These are phyloP conservation scores for Erysimum pusillum DNA, from an alignment of 441 rosid genomes.

Conservation along the genomic window DNA sequence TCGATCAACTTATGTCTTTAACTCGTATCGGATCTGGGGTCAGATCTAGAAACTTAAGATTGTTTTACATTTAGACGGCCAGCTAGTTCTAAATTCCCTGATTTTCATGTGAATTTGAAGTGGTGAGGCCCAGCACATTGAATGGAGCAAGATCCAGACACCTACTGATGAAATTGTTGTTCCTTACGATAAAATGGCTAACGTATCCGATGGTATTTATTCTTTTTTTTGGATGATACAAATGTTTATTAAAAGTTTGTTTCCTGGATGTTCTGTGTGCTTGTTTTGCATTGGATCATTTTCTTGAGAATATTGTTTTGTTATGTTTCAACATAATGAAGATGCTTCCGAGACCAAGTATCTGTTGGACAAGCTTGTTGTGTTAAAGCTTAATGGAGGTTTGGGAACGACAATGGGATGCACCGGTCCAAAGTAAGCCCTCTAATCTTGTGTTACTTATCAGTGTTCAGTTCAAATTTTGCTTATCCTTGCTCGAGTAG, in stretches of 20 bases:
- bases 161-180: slow-evolving; percentile 95
- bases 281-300: slow-evolving; percentile 2
- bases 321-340: slow-evolving; percentile 13
- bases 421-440: slow-evolving; percentile 76
- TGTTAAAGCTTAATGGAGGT: slow-evolving; percentile 81
- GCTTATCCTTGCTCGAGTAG: background rate
- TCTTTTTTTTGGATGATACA: background rate
- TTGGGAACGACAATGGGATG: slow-evolving; percentile 84
- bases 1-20: background rate
- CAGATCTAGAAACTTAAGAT: slow-evolving; percentile 23
- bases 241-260: background rate
- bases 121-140: slow-evolving; percentile 91
- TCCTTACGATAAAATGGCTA: slow-evolving; percentile 75
- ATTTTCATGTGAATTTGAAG: slow-evolving; percentile 46
- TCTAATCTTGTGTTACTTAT: slow-evolving; percentile 25
- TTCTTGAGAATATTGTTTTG: background rate
- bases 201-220: slow-evolving; percentile 64
- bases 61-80: slow-evolving; percentile 19
- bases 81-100: slow-evolving; percentile 1
- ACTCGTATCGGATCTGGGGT: slow-evolving; percentile 26
- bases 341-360: slow-evolving; percentile 62
- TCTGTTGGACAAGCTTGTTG: slow-evolving; percentile 74
- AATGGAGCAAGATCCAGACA: slow-evolving; percentile 94
- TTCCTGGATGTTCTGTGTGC: slow-evolving; percentile 4
- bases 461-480: background rate